Conservation (phyloP, 768 basidiomycete species). For the Suillus hirtellus region DNA sequence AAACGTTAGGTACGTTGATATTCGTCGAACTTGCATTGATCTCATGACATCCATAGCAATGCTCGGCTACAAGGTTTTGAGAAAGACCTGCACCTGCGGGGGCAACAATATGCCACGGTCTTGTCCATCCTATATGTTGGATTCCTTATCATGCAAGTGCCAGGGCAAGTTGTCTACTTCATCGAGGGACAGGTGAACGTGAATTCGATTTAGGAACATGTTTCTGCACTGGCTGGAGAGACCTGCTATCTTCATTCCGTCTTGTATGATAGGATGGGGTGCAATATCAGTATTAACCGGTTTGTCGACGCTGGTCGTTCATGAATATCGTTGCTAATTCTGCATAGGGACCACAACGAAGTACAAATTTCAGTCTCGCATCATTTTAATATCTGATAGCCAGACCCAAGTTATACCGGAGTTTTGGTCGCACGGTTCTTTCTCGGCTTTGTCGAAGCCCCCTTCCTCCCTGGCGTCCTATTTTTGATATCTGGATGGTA, state of each 20-base stretch:
- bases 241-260: constrained; percentile 29
- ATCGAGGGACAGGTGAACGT: background rate
- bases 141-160: constrained; percentile 29
- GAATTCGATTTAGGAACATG: constrained; percentile 25
- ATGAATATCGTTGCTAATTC: background rate
- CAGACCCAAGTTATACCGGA: constrained; percentile 12
- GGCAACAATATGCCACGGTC: constrained; percentile 25
- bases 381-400: background rate
- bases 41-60: constrained; percentile 6
- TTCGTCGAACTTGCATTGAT: background rate
- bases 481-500: background rate
- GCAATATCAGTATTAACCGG: constrained; percentile 36
- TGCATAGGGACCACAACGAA: constrained; percentile 7
- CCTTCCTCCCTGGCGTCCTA: constrained; percentile 26
- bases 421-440: constrained; percentile 42
- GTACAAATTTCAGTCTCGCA: background rate
- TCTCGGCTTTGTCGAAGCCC: constrained; percentile 40
- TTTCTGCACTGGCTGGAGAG: constrained; percentile 32
- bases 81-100: constrained; percentile 19
- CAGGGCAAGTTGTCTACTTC: constrained; percentile 9
- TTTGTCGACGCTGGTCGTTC: background rate
- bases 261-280: constrained; percentile 36
- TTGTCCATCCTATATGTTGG: constrained; percentile 28
- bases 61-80: constrained; percentile 24
- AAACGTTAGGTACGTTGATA: constrained; percentile 6